Evolutionary conservation across 2,329 filamentous ascomycete genomes (phyloP), one percentile per base, ranked within the genome.

Genomic region (Exophiala sp.): DNA sequence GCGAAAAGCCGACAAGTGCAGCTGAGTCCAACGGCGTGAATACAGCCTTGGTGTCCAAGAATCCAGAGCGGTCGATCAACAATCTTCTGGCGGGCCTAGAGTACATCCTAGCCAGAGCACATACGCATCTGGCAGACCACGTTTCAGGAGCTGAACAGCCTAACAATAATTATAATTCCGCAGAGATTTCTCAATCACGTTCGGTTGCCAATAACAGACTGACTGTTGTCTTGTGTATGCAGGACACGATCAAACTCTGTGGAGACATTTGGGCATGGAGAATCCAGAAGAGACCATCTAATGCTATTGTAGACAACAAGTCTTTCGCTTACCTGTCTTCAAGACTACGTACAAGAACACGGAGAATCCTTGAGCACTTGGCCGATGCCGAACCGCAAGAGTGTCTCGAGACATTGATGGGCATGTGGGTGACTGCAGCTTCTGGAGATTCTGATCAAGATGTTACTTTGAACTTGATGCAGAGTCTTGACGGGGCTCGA

Each of bases 191-290:
- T 62, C 83, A 86, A 11, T 80, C 84, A n/a, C 85, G 91, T 45
- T 84, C 86, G 6, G 91, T 89, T n/a, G 91, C 91, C 7, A 99
- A 97, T 65, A 92, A 94, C 64, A 84, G 92, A 42, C 78, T 99
- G 18, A 97, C 94, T 0, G 92, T 99, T 16, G 79, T 96, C 40
- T 78, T 99, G n/a, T 95, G 91, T 9, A 96, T 99, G 68, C 92
- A 97, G 69, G 95, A 99, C 68, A 90, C 91, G 1, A 89, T 97
- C 54, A 84, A 90, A 20, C 88, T 95, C 46, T 96, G 91, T 70
- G 95, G 95, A 68, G 84, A 79, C 10, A 96, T 99, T 48, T 99
- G 95, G 94, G 88, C 89, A 0, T 99, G 94, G 92, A 89, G 81
- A 11, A 81, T 88, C 5, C 83, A 86, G 65, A 80, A 80, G 44